Percentiles rank a stretch among this genome's conserved stretches.
Evolutionary conservation across 2,329 filamentous ascomycete species (phyloP).

Genomic region (Tympanopsis confertula): DNA sequence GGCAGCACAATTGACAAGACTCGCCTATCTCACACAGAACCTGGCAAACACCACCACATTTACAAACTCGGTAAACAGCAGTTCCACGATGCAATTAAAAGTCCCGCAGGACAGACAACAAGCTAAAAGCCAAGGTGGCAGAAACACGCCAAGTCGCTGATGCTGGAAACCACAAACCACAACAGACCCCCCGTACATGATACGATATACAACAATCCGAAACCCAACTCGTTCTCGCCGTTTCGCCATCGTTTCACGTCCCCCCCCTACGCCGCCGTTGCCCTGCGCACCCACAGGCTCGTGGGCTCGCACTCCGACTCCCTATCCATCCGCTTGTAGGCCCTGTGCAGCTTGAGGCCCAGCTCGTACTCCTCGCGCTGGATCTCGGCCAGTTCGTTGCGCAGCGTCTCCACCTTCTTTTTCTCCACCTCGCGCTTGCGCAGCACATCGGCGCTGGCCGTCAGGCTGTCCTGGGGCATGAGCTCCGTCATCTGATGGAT

Average conservation of each 20-base stretch:
- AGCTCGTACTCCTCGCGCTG: conserved; percentile 68
- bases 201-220: no score
- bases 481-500: conserved; percentile 70
- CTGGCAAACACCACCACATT: no score
- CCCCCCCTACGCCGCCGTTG: conserved; percentile 43
- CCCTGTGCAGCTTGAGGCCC: conserved; percentile 61
- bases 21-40: no score
- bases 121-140: no score
- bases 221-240: not conserved
- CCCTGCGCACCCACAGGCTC: conserved; percentile 66
- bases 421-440: conserved; percentile 44
- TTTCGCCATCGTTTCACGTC: not conserved
- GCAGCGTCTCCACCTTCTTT: conserved; percentile 54
- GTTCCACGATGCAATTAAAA: no score
- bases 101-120: no score
- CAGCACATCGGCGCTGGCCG: conserved; percentile 53
- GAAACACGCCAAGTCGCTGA: no score
- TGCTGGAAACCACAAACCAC: no score
- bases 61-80: no score
- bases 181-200: no score
- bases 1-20: no score
- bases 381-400: conserved; percentile 59
- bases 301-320: conserved; percentile 53
- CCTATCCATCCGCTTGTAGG: conserved; percentile 64
- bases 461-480: conserved; percentile 59